Conservation (phyloP, 345 rosid species). For the Bretschneidera sinensis region DNA sequence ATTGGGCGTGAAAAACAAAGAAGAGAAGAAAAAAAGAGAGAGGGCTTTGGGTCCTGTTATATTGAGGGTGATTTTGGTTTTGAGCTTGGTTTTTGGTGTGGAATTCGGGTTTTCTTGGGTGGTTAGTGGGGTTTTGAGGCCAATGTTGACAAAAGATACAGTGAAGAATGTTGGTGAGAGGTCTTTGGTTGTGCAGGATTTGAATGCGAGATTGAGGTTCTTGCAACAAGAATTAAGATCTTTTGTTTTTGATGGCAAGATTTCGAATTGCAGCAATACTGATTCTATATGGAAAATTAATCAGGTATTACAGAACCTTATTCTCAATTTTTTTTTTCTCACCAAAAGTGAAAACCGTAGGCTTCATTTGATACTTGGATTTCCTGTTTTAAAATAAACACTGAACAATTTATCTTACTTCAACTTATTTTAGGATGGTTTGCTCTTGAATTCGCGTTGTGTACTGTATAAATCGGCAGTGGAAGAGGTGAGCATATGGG, state of each 20-base stretch:
- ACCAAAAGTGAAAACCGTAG: neutral
- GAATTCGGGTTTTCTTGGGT: slow-evolving; percentile 44
- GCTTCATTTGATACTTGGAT: neutral
- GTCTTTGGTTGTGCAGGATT: slow-evolving; percentile 31
- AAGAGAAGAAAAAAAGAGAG: slow-evolving; percentile 18
- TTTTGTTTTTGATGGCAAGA: slow-evolving; percentile 26
- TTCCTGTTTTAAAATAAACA: too few species aligned
- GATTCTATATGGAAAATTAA: slow-evolving; percentile 56
- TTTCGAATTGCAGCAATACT: slow-evolving; percentile 47
- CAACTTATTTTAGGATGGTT: slow-evolving; percentile 40
- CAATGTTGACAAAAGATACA: slow-evolving; percentile 37
- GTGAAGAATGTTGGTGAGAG: slow-evolving; percentile 47
- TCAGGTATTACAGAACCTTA: slow-evolving; percentile 37
- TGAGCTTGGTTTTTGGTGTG: slow-evolving; percentile 34
- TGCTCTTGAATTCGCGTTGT: slow-evolving; percentile 57
- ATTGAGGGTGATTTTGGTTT: slow-evolving; percentile 27
- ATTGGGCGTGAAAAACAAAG: slow-evolving; percentile 14
- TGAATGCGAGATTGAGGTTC: slow-evolving; percentile 38
- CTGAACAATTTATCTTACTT: neutral
- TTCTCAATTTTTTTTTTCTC: too few species aligned
- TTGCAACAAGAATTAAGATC: slow-evolving; percentile 44
- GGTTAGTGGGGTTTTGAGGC: slow-evolving; percentile 32
- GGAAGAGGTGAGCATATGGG: slow-evolving; percentile 91
- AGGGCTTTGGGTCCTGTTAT: slow-evolving; percentile 9
- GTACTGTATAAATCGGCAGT: slow-evolving; percentile 54